Evolutionary conservation across 768 basidiomycete genomes (phyloP).

Genomic region (Termitomyces sp.): DNA sequence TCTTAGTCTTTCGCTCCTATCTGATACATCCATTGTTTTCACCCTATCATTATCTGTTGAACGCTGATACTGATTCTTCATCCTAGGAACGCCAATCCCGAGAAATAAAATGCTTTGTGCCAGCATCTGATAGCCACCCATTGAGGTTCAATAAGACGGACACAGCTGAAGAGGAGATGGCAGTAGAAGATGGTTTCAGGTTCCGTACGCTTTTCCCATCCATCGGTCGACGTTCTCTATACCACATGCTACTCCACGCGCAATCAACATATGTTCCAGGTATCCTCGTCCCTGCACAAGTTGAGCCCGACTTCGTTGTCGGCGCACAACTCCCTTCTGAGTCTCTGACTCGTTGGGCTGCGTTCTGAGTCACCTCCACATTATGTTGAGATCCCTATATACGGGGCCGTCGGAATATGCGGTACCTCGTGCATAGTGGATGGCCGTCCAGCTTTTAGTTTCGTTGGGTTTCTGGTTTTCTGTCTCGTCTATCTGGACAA

Average conservation of each 20-base stretch:
- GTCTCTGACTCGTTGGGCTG: constrained; percentile 4
- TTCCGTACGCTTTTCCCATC: neutral
- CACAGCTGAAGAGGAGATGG: neutral
- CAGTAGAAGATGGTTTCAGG: constrained; percentile 2
- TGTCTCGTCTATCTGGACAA: neutral
- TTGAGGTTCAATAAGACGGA: neutral
- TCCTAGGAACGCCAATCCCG: constrained; percentile 62
- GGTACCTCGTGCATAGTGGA: neutral
- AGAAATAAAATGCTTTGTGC: constrained; percentile 43
- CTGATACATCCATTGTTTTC: constrained; percentile 49
- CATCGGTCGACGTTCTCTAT: neutral
- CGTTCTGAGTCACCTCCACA: constrained; percentile 9
- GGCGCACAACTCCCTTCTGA: constrained; percentile 3
- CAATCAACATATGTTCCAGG: constrained; percentile 17
- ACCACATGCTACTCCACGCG: constrained; percentile 10
- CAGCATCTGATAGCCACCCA: too few species aligned
- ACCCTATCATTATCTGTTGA: constrained; percentile 4
- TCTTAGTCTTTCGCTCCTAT: constrained; percentile 99
- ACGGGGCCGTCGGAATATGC: neutral
- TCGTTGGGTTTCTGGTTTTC: neutral
- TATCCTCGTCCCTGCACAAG: constrained; percentile 7
- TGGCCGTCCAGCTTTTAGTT: neutral
- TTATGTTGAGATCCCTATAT: constrained; percentile 1
- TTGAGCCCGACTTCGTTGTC: neutral
- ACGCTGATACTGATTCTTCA: constrained; percentile 20